Evolutionary conservation across 352 stramenopile species (phyloP).

Genomic region (Phytophthora pistaciae): DNA sequence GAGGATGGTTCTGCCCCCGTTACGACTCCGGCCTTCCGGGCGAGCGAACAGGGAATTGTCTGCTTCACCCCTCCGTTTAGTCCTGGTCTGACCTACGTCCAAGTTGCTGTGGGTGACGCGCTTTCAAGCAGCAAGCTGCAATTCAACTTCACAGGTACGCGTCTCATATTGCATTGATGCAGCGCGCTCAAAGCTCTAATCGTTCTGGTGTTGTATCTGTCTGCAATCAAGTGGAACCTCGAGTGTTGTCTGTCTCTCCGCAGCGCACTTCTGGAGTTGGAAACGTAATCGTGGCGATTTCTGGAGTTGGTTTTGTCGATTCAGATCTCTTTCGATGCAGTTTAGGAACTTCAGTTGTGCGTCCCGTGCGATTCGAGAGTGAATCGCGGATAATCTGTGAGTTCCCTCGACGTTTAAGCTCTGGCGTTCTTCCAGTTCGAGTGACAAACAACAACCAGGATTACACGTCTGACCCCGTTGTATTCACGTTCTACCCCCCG

Average conservation of each 20-base stretch:
- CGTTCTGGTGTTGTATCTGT: slow-evolving; percentile 2
- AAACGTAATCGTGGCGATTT: slow-evolving; percentile 26
- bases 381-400: slow-evolving; percentile 29
- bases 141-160: slow-evolving; percentile 39
- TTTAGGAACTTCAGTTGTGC: slow-evolving; percentile 23
- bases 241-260: slow-evolving; percentile 35
- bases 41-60: slow-evolving; percentile 23
- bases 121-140: slow-evolving; percentile 25
- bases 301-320: slow-evolving; percentile 37
- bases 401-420: slow-evolving; percentile 25
- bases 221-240: slow-evolving; percentile 27
- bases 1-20: neutral
- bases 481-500: slow-evolving; percentile 18
- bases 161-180: neutral
- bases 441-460: slow-evolving; percentile 57
- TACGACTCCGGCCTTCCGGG: slow-evolving; percentile 32
- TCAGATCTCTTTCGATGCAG: slow-evolving; percentile 37
- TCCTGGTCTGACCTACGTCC: slow-evolving; percentile 21
- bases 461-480: slow-evolving; percentile 29
- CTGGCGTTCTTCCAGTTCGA: slow-evolving; percentile 29
- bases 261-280: slow-evolving; percentile 16
- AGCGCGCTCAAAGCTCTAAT: neutral
- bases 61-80: slow-evolving; percentile 35
- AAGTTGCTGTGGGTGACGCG: slow-evolving; percentile 25
- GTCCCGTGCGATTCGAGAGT: slow-evolving; percentile 17